Evolutionary conservation across 305 asterid genomes (phyloP).

Genomic region (Fraxinus sp.): DNA sequence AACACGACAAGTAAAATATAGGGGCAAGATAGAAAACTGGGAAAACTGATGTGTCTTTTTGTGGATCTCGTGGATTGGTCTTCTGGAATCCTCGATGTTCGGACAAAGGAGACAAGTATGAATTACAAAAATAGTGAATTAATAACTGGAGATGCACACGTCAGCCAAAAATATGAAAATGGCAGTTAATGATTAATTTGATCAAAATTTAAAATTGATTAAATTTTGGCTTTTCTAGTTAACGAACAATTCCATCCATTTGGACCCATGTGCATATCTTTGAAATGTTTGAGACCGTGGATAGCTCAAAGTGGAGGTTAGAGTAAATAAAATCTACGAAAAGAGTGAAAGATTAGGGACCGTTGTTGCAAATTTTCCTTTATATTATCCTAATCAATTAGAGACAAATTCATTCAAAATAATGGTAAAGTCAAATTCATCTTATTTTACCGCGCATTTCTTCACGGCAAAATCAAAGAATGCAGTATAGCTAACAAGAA

Average conservation of each 20-base stretch:
- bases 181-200: no score
- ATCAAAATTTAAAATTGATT: no score
- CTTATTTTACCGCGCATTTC: neutral
- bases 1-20: neutral
- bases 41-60: neutral
- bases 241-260: neutral
- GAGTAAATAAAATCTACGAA: neutral
- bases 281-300: neutral
- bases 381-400: neutral
- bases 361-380: neutral
- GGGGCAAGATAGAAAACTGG: neutral
- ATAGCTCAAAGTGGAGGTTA: neutral
- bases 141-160: neutral
- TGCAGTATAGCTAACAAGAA: neutral
- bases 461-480: neutral
- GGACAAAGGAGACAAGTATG: neutral
- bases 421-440: neutral
- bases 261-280: neutral
- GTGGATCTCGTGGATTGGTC: neutral
- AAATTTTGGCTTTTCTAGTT: neutral
- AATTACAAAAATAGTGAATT: neutral
- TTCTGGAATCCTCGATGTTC: neutral
- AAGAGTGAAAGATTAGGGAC: neutral
- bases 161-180: neutral
- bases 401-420: neutral